Evolutionary conservation across 2,329 filamentous ascomycete species (phyloP), one percentile per base, ranked within the genome.

Genomic region (Fusarium sambucinum): DNA sequence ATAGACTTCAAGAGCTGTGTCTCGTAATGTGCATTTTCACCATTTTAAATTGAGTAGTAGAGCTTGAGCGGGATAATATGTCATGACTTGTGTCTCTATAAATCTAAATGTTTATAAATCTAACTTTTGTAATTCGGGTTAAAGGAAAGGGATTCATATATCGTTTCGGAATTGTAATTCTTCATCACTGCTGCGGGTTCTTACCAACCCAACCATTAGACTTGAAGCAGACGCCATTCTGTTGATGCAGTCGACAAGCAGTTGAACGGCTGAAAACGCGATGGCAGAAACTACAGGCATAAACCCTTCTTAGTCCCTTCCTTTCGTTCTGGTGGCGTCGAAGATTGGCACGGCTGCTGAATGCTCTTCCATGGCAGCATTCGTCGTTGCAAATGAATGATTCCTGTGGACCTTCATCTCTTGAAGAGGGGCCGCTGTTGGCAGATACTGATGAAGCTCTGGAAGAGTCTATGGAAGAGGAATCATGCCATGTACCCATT

Each of bases 271-370:
- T 54, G 29, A 45, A 54, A 29, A 45, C 51, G 2, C 51, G 51
- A 17, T 54, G 38, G 30, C 51, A 54, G 21, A 54, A 35, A 13
- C 38, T 54, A 17, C 38, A 45, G 12, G 38, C 51, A 13, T 54
- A 54, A 19, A 54, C 38, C 21, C 51, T 44, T 45, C 51, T 35
- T 21, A 45, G 9, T 29, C 38, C 51, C 13, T 54, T 54, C 17
- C 21, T 44, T 29, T 54, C 51, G 38, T 54, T 54, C 38, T 54
- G 29, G 21, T 54, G 51, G 17, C 51, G 51, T 35, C 51, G 51
- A 35, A 54, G 51, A 25, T 54, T 54, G 38, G 51, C 38, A 35
- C 51, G 51, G 4, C 51, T 54, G 51, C 51, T 54, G 29, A 54
- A 54, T 4, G 38, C 27, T 45, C 51, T 54, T 35, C 51, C 51